These are phyloP conservation scores for Aaosphaeria arxii DNA, from an alignment of 2,329 filamentous ascomycete species.

Conservation along the genomic window DNA sequence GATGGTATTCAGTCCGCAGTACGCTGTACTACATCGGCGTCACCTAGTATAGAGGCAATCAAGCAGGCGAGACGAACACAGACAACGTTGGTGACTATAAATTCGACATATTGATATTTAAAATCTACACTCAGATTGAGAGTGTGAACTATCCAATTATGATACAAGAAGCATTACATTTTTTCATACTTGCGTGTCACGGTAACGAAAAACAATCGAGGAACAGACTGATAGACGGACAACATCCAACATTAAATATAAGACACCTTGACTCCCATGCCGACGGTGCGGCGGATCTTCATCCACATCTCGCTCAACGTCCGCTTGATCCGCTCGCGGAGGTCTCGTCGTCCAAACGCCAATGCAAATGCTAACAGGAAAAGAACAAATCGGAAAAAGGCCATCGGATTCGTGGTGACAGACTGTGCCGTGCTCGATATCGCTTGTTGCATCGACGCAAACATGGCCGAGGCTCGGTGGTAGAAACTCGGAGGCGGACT, in stretches of 20 bases:
- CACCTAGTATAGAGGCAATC: too few species aligned
- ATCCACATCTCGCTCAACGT: slow-evolving; percentile 70
- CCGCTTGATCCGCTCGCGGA: slow-evolving; percentile 71
- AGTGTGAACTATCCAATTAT: slow-evolving; percentile 1
- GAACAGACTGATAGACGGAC: neutral
- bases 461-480: slow-evolving; percentile 43
- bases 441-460: slow-evolving; percentile 48
- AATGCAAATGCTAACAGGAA: slow-evolving; percentile 78
- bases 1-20: too few species aligned
- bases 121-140: too few species aligned
- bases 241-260: slow-evolving; percentile 64
- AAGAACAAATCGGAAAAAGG: slow-evolving; percentile 62
- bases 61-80: too few species aligned
- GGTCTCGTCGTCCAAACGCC: slow-evolving; percentile 69
- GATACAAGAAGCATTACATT: slow-evolving; percentile 5
- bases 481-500: slow-evolving; percentile 37
- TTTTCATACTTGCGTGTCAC: neutral
- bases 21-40: too few species aligned
- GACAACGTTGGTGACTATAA: too few species aligned
- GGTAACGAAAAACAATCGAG: neutral
- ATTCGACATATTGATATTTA: too few species aligned
- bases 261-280: slow-evolving; percentile 96
- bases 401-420: slow-evolving; percentile 54
- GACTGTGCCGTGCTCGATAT: slow-evolving; percentile 50
- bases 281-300: slow-evolving; percentile 79